Evolutionary conservation across 2,329 filamentous ascomycete genomes (phyloP), one percentile per base, ranked within the genome.

Genomic region (Sclerotinia spermophila): DNA sequence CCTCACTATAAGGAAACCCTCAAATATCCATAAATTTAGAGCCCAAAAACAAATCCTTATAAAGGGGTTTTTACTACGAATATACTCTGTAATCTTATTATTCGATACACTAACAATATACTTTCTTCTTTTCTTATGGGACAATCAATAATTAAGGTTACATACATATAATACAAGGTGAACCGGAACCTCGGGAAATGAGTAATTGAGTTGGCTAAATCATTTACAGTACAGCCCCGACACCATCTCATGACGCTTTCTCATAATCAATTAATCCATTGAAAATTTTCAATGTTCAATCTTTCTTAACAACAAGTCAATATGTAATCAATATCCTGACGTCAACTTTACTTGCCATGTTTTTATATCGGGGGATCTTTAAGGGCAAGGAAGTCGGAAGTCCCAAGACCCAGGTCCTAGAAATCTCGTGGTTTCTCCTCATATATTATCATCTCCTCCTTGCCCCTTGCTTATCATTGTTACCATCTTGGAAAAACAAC

Each of bases 291-390:
- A n/a, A n/a, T n/a, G n/a, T n/a, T n/a, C n/a, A n/a, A n/a, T n/a
- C n/a, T n/a, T n/a, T n/a, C n/a, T n/a, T n/a, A n/a, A n/a, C n/a
- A n/a, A n/a, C n/a, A n/a, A n/a, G n/a, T n/a, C n/a, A n/a, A n/a
- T n/a, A n/a, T n/a, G n/a, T n/a, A n/a, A n/a, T n/a, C n/a, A n/a
- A 64, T 64, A 35, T 48, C 60, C 60, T 64, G 60, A 64, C 60
- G 60, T 48, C 60, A 62, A 62, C 11, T 44, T 21, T 19, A 17
- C 40, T 62, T 62, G n/a, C 59, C 59, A 45, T 62, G 40, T 62
- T 45, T 44, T 13, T 35, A 62, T 35, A n/a, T 35, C 42, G 19
- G 42, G 48, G 42, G 13, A 45, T 35, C 42, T 4, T 24, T 17
- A 35, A 64, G 60, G 30, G 17, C 60, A 64, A 48, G 42, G 60